Evolutionary conservation across 495 filamentous ascomycete species (phyloP), one percentile per base, ranked within the genome.

Genomic region (Neurospora sp.): DNA sequence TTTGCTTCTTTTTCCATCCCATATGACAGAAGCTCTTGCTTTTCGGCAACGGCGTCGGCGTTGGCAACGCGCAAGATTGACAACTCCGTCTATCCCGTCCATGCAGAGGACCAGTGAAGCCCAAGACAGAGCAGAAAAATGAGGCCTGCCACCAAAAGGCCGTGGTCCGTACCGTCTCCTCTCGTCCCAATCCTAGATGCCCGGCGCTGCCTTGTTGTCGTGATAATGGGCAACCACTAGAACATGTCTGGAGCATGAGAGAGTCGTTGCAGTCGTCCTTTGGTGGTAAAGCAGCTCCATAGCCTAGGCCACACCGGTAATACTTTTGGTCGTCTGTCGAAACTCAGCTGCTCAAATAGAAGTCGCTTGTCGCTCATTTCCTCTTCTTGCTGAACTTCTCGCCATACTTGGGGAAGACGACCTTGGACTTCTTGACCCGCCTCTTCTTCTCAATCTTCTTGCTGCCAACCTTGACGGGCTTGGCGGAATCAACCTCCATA

Each of bases 361-460:
- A 35, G 54, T 0, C 6, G 14, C 54, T 35, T 4, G 35, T 8
- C 72, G 20, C 72, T 82, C 79, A 82, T 76, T 84, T 81, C 80
- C 77, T 84, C 76, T 80, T 83, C 71, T 79, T 83, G 78, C 79
- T 84, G 70, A 78, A 77, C 75, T 79, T 84, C 72, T 85, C 84
- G 41, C 84, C 81, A 54, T 84, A 83, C 75, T 83, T 88, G 74
- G 81, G 84, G 73, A 88, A 88, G 37, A 88, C 85, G 59, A 88
- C 85, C 42, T 83, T 81, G 72, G 78, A 86, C 79, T 82, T 86
- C 80, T 85, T 85, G 48, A 80, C 76, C 71, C 79, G 82, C 70
- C 83, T 80, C 80, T 85, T 86, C 78, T 83, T 79, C 69, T 82
- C 78, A 70, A 79, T 79, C 77, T 77, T 80, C 83, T 84, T 85